phyloP scores from a whole-genome alignment of 176 grass and related monocot species.

The Carex parvula region DNA sequence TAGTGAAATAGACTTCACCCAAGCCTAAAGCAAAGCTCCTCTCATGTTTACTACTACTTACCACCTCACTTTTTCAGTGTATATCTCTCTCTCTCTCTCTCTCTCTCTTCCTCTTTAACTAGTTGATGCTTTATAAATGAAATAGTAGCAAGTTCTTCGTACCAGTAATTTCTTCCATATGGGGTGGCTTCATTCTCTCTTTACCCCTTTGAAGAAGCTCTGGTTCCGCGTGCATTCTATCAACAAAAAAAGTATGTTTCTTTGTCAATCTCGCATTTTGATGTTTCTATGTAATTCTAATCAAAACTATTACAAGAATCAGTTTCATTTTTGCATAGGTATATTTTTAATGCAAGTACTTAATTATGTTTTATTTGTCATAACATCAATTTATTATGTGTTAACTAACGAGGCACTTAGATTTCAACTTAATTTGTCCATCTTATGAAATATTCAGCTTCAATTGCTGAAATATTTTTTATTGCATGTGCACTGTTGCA shows the following conservation, averaged over 20 bases:
- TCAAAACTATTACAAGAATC: not conserved
- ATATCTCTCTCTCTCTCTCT: conserved; percentile 15
- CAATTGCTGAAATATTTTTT: not conserved
- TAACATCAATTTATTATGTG: not conserved
- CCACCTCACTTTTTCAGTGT: conserved; percentile 1
- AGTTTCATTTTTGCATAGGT: not conserved
- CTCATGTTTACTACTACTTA: not conserved
- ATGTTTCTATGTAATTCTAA: not conserved
- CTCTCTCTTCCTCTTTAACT: not conserved
- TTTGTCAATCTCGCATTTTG: not conserved
- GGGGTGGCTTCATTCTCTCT: conserved; percentile 74
- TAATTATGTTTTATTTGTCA: not conserved
- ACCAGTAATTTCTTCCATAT: conserved; percentile 24
- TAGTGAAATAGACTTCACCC: conserved; percentile 60
- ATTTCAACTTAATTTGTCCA: not conserved
- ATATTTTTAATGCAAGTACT: not conserved
- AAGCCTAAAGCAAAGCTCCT: conserved; percentile 38
- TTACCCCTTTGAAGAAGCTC: conserved; percentile 77
- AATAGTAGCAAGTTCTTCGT: not conserved
- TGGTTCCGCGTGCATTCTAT: conserved; percentile 87
- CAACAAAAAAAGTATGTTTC: conserved; percentile 59
- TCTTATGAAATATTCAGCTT: not conserved
- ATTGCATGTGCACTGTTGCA: not conserved
- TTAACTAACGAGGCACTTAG: not conserved
- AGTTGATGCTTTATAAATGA: conserved; percentile 27